Evolutionary conservation across 495 filamentous ascomycete genomes (phyloP).

Genomic region (Lasiosphaeria miniovina): DNA sequence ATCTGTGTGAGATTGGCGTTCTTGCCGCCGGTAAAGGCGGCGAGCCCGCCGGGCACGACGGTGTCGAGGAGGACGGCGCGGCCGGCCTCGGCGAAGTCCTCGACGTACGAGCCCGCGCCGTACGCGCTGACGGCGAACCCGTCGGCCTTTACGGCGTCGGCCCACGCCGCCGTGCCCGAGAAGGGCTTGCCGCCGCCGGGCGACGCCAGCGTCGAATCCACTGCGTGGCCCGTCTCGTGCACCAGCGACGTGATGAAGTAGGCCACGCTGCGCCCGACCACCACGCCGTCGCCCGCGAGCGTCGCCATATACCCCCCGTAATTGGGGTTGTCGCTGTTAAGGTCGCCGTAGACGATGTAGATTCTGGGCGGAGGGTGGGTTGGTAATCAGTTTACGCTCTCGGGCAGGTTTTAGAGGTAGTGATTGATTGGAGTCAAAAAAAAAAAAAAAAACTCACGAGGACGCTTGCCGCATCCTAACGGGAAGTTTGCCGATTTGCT

Average conservation of each 20-base stretch:
- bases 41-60: constrained; percentile 14
- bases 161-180: constrained; percentile 5
- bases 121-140: constrained; percentile 17
- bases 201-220: constrained; percentile 14
- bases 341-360: constrained; percentile 18
- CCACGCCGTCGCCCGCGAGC: constrained; percentile 7
- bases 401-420: too few relatives aligned
- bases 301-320: constrained; percentile 15
- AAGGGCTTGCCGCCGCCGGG: constrained; percentile 10
- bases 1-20: constrained; percentile 12
- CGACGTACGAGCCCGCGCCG: constrained; percentile 11
- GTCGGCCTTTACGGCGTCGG: constrained; percentile 10
- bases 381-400: background rate
- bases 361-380: background rate
- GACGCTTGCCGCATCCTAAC: constrained; percentile 4
- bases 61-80: constrained; percentile 13
- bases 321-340: constrained; percentile 4
- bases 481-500: constrained; percentile 10
- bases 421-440: background rate
- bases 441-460: constrained; percentile 1
- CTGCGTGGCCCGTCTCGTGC: constrained; percentile 16
- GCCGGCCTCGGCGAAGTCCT: constrained; percentile 18
- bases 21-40: background rate
- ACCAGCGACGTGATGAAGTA: constrained; percentile 18
- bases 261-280: constrained; percentile 12